A percentile compares a stretch with the other conserved stretches of the same genome.
phyloP scores from a whole-genome alignment of 345 rosid species.

The Dipteronia dyeriana region DNA sequence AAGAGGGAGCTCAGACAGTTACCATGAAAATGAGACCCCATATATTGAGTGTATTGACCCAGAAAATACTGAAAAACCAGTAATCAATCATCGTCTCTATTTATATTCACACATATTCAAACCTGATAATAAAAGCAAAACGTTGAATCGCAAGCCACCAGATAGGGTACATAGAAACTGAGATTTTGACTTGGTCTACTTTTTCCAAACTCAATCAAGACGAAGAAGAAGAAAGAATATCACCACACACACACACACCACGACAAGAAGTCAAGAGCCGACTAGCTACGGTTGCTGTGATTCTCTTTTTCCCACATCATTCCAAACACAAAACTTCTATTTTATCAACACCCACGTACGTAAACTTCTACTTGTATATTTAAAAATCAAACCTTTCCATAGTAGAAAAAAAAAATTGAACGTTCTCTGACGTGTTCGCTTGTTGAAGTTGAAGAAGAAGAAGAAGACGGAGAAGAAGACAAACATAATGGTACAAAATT shows the following conservation, averaged over 20 bases:
- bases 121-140: background rate
- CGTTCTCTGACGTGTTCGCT: background rate
- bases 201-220: background rate
- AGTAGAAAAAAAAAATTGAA: background rate
- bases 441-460: slow-evolving; percentile 8
- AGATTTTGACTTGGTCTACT: slow-evolving; percentile 13
- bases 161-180: background rate
- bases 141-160: background rate
- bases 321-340: slow-evolving; percentile 30
- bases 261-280: slow-evolving; percentile 4
- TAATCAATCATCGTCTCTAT: background rate
- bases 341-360: background rate
- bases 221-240: background rate
- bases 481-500: slow-evolving; percentile 6
- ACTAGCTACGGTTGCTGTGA: slow-evolving; percentile 12
- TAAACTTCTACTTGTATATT: background rate
- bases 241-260: background rate
- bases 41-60: too few species aligned
- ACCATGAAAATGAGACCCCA: background rate
- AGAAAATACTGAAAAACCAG: background rate
- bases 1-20: background rate
- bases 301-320: slow-evolving; percentile 21
- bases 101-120: background rate
- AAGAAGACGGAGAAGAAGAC: slow-evolving; percentile 15
- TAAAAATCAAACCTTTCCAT: background rate